Evolutionary conservation across 768 basidiomycete species (phyloP).

Genomic region (Collybiopsis confluens): DNA sequence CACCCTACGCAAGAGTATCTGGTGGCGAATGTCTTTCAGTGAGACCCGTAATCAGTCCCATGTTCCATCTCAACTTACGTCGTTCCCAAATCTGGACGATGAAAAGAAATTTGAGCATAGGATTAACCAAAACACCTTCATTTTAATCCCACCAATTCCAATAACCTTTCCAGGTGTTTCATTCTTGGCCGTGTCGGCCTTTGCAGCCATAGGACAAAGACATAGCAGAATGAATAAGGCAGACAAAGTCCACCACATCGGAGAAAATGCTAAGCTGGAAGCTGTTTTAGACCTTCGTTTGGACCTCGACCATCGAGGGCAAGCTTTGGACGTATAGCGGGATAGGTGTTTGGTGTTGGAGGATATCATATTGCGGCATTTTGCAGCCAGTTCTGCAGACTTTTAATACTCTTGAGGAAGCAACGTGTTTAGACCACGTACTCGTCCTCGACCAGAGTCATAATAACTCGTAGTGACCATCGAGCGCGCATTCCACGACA

Average conservation of each 20-base stretch:
- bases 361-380: no score
- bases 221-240: conserved; percentile 3
- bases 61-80: background rate
- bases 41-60: background rate
- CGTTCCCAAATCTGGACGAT: background rate
- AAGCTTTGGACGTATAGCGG: background rate
- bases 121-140: background rate
- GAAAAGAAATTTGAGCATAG: background rate
- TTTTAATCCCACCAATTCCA: conserved; percentile 6
- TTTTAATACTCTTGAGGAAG: no score
- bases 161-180: background rate
- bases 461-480: background rate
- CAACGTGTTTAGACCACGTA: no score
- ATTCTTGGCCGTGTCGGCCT: background rate
- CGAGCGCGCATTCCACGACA: background rate
- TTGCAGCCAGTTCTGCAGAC: no score
- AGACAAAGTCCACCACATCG: background rate
- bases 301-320: background rate
- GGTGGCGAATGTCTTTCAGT: background rate
- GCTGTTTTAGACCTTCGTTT: background rate
- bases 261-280: background rate
- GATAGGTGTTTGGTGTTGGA: conserved; percentile 12
- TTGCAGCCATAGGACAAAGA: background rate
- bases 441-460: no score
- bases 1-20: conserved; percentile 8